phyloP scores from a whole-genome alignment of 2,329 filamentous ascomycete genomes.

The Colletotrichum simmondsii region DNA sequence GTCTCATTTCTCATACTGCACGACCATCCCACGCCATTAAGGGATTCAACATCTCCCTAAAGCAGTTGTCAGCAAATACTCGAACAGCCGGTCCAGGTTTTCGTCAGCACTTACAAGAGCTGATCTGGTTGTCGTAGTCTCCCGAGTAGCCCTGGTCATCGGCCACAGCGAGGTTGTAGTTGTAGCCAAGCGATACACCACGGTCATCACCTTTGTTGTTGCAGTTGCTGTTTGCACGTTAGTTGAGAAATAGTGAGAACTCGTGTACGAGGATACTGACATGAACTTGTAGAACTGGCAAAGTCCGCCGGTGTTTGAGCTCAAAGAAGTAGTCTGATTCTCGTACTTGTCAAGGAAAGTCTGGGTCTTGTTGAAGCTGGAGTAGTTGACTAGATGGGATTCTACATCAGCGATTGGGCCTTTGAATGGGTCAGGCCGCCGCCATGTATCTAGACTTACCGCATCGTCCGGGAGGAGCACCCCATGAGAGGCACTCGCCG shows the following conservation, averaged over 20 bases:
- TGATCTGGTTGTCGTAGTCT: conserved; percentile 31
- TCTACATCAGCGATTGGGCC: not conserved
- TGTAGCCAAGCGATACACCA: conserved; percentile 20
- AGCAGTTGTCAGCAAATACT: not conserved
- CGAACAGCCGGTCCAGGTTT: too few relatives aligned
- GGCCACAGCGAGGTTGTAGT: conserved; percentile 16
- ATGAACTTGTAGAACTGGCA: conserved; percentile 31
- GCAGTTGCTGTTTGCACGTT: not conserved
- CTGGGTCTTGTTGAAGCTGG: conserved; percentile 19
- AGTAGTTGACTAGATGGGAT: conserved; percentile 4
- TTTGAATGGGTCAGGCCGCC: not conserved
- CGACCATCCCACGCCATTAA: not conserved
- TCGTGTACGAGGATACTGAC: not conserved
- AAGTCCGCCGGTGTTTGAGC: conserved; percentile 25
- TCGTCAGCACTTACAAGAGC: conserved; percentile 14
- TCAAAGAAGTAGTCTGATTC: conserved; percentile 25
- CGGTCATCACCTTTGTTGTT: conserved; percentile 29
- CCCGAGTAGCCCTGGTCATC: conserved; percentile 4
- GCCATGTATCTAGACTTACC: not conserved
- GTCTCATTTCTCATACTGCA: not conserved
- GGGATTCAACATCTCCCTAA: conserved; percentile 25
- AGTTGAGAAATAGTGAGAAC: not conserved
- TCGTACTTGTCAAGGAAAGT: conserved; percentile 23
- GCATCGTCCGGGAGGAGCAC: conserved; percentile 22
- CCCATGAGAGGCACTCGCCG: conserved; percentile 19